These are phyloP conservation scores for Dictyostelium capitatum DNA, from an alignment of 78 protist species.

Conservation along the genomic window DNA sequence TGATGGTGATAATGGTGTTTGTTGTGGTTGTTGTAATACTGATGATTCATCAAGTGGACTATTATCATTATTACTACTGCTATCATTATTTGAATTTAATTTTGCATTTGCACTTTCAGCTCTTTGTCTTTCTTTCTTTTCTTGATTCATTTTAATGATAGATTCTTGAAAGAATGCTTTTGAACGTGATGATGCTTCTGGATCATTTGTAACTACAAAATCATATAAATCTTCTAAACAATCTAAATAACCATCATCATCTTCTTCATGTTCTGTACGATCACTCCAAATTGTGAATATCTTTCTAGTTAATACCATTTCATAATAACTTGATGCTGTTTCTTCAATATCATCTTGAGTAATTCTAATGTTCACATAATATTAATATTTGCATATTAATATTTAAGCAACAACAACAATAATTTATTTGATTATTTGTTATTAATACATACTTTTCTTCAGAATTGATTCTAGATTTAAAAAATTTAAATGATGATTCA, in stretches of 20 bases:
- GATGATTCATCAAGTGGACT: background rate
- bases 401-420: background rate
- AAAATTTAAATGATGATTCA: constrained; percentile 20
- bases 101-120: background rate
- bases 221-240: background rate
- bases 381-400: background rate
- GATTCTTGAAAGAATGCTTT: background rate
- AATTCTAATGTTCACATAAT: background rate
- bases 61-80: background rate
- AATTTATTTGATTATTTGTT: too few species aligned
- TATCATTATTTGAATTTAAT: too few species aligned
- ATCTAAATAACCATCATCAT: background rate
- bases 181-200: constrained; percentile 14
- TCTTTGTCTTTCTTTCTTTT: background rate
- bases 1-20: background rate
- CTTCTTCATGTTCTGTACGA: background rate
- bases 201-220: constrained; percentile 5
- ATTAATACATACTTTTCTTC: constrained; percentile 23
- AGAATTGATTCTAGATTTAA: background rate
- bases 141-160: background rate
- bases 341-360: constrained; percentile 68
- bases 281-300: constrained; percentile 40
- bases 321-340: constrained; percentile 41
- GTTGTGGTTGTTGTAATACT: background rate
- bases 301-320: constrained; percentile 43